Evolutionary conservation across 179 eudicot genomes (phyloP).

Genomic region (Dionaea muscipula): DNA sequence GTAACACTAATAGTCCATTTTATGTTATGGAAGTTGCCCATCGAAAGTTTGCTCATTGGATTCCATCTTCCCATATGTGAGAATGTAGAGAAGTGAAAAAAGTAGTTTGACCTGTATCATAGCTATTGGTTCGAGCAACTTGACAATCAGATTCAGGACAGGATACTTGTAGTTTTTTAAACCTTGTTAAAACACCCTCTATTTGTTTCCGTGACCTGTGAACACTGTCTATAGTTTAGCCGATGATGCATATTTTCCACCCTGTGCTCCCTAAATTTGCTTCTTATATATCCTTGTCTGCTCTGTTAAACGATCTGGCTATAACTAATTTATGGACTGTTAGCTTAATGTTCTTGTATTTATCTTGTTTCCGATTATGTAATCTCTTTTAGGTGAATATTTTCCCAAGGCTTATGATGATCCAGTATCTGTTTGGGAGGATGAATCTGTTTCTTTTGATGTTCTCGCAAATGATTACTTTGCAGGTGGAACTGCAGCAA

Average conservation of each 20-base stretch:
- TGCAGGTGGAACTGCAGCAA: conserved; percentile 44
- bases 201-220: no score
- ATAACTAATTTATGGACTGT: background rate
- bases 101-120: no score
- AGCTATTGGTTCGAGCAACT: no score
- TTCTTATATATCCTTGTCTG: background rate
- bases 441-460: conserved; percentile 63
- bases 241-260: background rate
- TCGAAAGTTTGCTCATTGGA: no score
- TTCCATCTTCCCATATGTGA: no score
- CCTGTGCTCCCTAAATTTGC: background rate
- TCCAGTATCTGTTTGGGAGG: conserved; percentile 70
- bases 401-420: conserved; percentile 67
- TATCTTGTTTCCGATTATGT: background rate
- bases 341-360: background rate
- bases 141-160: no score
- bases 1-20: no score
- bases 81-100: no score
- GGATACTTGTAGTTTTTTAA: no score
- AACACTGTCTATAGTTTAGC: no score
- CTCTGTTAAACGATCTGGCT: conserved; percentile 1
- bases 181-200: no score
- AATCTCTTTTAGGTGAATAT: conserved; percentile 50
- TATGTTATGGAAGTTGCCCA: no score
- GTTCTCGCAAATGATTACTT: conserved; percentile 62